Conservation (phyloP, 208 protist genomes). For the Kentomonas sorsogonicus region DNA sequence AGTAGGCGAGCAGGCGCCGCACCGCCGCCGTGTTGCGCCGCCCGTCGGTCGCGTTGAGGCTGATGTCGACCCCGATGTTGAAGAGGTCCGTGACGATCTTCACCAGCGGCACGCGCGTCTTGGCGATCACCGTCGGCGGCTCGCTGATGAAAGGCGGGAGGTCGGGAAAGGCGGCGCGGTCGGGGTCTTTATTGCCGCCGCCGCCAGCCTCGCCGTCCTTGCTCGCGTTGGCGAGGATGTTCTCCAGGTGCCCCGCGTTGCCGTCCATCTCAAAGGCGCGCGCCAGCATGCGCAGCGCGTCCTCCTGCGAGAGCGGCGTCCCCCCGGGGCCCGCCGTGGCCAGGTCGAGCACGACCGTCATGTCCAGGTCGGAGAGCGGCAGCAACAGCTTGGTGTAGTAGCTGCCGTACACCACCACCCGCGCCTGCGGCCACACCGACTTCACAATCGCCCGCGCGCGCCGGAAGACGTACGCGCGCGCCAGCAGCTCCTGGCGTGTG, state of each 20-base stretch:
- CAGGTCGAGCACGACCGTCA: conserved; percentile 64
- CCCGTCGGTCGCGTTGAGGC: conserved; percentile 82
- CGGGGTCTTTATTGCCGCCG: no score
- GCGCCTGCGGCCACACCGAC: conserved; percentile 70
- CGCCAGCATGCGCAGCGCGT: conserved; percentile 58
- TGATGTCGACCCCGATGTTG: conserved; percentile 86
- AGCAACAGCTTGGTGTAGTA: conserved; percentile 82
- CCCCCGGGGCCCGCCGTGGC: conserved; percentile 22
- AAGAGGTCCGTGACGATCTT: conserved; percentile 84
- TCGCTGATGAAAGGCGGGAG: no score
- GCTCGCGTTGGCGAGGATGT: no score
- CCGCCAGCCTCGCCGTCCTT: no score
- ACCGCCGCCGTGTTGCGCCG: conserved; percentile 72
- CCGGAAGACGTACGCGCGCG: conserved; percentile 70
- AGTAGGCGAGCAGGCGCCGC: conserved; percentile 42
- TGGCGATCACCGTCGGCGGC: conserved; percentile 86
- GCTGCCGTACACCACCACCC: conserved; percentile 82
- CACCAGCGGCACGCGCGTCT: conserved; percentile 91
- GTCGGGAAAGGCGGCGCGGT: no score
- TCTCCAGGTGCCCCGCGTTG: conserved; percentile 23
- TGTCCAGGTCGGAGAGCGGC: conserved; percentile 80
- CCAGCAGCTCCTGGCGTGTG: conserved; percentile 66
- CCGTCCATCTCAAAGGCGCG: conserved; percentile 64
- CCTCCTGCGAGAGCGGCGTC: conserved; percentile 19
- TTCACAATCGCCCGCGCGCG: conserved; percentile 43